Conservation (phyloP, 345 rosid genomes). For the Citrus inodora region DNA sequence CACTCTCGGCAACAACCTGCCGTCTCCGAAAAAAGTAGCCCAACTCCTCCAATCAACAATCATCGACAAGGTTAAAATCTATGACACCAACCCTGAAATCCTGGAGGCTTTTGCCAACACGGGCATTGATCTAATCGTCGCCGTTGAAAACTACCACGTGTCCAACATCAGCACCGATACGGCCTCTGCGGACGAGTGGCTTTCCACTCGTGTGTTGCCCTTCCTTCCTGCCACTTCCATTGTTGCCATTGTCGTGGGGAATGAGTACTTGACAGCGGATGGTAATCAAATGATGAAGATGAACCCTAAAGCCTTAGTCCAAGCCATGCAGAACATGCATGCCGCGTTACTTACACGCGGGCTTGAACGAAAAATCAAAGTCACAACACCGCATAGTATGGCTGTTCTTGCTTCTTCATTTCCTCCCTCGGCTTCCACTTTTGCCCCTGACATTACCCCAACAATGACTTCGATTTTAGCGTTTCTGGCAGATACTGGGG, state of each 20-base stretch:
- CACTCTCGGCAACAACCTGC: constrained; percentile 65
- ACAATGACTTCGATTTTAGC: constrained; percentile 47
- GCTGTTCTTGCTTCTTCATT: constrained; percentile 55
- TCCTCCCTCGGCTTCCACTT: constrained; percentile 59
- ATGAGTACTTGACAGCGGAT: constrained; percentile 51
- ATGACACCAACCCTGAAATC: constrained; percentile 62
- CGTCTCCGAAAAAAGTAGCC: constrained; percentile 57
- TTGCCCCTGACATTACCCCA: constrained; percentile 42
- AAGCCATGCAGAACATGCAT: constrained; percentile 60
- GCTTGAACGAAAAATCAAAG: constrained; percentile 62
- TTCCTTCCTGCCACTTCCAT: constrained; percentile 61
- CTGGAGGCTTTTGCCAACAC: constrained; percentile 64
- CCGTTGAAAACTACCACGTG: constrained; percentile 52
- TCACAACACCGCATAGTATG: constrained; percentile 66
- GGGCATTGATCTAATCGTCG: constrained; percentile 56
- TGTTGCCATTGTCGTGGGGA: constrained; percentile 50
- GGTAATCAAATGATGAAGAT: neutral
- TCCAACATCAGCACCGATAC: constrained; percentile 39
- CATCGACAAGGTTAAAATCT: constrained; percentile 62
- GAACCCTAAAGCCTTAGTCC: constrained; percentile 39
- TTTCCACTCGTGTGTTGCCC: constrained; percentile 44
- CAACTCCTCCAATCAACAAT: constrained; percentile 65
- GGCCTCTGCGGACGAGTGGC: constrained; percentile 53
- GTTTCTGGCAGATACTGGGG: constrained; percentile 47
- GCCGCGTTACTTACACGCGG: constrained; percentile 41